phyloP scores from a whole-genome alignment of 768 basidiomycete species.

The Kockovaella imperatae region DNA sequence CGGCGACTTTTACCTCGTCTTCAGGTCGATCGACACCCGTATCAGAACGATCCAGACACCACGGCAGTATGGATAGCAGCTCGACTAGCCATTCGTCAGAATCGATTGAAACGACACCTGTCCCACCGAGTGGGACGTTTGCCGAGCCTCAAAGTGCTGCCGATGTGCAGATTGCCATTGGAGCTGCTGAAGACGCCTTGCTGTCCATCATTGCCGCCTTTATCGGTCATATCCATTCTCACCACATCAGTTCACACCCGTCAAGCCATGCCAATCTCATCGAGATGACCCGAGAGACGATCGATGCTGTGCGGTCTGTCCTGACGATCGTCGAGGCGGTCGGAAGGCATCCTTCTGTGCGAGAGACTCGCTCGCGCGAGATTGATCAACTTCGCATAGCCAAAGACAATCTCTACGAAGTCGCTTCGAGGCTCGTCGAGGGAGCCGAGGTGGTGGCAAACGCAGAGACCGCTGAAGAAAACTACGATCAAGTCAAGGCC shows the following conservation, averaged over 20 bases:
- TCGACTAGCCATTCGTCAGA: conserved; percentile 11
- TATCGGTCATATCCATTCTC: conserved; percentile 92
- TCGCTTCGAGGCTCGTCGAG: conserved; percentile 78
- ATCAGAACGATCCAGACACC: conserved; percentile 4
- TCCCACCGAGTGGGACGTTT: neutral
- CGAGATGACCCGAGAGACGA: conserved; percentile 87
- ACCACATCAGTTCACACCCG: conserved; percentile 81
- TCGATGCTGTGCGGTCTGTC: conserved; percentile 85
- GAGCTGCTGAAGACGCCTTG: conserved; percentile 79
- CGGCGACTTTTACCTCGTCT: conserved; percentile 16
- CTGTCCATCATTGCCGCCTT: conserved; percentile 93
- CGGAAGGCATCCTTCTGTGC: conserved; percentile 64
- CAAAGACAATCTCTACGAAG: conserved; percentile 74
- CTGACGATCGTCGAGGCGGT: conserved; percentile 81
- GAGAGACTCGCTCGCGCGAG: conserved; percentile 49
- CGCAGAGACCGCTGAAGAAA: conserved; percentile 51
- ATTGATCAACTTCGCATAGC: conserved; percentile 59
- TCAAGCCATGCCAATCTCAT: conserved; percentile 89
- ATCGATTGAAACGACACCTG: conserved; percentile 2
- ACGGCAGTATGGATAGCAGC: conserved; percentile 19
- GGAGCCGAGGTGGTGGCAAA: conserved; percentile 70
- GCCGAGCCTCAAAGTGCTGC: conserved; percentile 3
- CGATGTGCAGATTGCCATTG: conserved; percentile 46
- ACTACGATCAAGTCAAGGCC: conserved; percentile 67
- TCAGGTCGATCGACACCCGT: conserved; percentile 18